A percentile compares a stretch with the other conserved stretches of the same genome.
Evolutionary conservation across 257 asterid species (phyloP).

Genomic region (Solanum etuberosum): DNA sequence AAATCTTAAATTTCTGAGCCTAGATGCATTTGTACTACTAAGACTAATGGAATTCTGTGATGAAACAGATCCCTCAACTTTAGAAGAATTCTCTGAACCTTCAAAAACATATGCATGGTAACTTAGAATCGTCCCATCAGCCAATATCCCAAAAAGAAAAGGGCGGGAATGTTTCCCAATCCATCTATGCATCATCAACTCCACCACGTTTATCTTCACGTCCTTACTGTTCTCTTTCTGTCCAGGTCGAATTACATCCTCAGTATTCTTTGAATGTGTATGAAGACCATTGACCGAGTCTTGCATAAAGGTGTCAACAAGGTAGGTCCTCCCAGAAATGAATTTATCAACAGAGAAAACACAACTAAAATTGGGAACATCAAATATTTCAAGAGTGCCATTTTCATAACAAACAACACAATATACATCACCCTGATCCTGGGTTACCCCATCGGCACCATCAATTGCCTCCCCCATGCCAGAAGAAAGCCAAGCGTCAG

Average conservation of each 20-base stretch:
- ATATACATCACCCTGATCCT: slow-evolving; percentile 89
- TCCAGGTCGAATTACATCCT: slow-evolving; percentile 38
- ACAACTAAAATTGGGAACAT: slow-evolving; percentile 72
- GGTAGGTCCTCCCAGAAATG: slow-evolving; percentile 63
- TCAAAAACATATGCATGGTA: slow-evolving; percentile 83
- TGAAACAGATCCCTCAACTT: slow-evolving; percentile 36
- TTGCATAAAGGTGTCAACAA: slow-evolving; percentile 50
- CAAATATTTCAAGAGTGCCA: slow-evolving; percentile 82
- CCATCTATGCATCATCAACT: slow-evolving; percentile 94
- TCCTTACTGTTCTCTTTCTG: slow-evolving; percentile 53
- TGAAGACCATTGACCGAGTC: slow-evolving; percentile 26
- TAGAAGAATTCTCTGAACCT: slow-evolving; percentile 51
- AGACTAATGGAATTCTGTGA: slow-evolving; percentile 25
- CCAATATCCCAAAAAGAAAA: slow-evolving; percentile 66
- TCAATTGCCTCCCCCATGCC: slow-evolving; percentile 85
- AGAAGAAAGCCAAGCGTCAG: slow-evolving; percentile 98
- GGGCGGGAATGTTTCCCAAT: slow-evolving; percentile 69
- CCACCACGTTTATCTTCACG: slow-evolving; percentile 48
- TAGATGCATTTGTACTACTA: slow-evolving; percentile 51
- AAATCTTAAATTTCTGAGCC: slow-evolving; percentile 87
- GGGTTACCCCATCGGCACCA: slow-evolving; percentile 74
- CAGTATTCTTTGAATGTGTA: slow-evolving; percentile 24
- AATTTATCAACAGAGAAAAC: slow-evolving; percentile 69
- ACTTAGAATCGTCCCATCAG: slow-evolving; percentile 91
- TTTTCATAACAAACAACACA: slow-evolving; percentile 69